These are phyloP conservation scores for Candida krabiensis DNA, from an alignment of 805 yeast species.

Conservation along the genomic window DNA sequence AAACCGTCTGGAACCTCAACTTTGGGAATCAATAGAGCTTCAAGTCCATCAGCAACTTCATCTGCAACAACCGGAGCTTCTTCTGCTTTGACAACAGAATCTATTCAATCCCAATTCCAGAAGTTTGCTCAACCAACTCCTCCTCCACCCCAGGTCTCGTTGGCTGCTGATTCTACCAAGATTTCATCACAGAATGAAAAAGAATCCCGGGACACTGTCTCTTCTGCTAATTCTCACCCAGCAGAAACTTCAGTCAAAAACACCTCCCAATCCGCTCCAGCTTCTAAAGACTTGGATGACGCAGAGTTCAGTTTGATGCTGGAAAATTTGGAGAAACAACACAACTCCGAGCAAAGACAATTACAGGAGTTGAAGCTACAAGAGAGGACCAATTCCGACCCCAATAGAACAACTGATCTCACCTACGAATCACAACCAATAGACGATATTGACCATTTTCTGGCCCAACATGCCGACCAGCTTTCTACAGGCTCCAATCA, in stretches of 20 bases:
- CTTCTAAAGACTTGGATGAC: slow-evolving; percentile 12
- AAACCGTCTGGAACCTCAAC: slow-evolving; percentile 16
- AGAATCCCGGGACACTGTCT: background rate
- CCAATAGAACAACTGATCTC: background rate
- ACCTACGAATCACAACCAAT: background rate
- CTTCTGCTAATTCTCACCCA: background rate
- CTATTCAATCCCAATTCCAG: slow-evolving; percentile 16
- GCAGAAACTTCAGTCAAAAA: too few species aligned
- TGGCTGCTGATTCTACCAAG: too few species aligned
- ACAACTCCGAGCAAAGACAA: slow-evolving; percentile 14
- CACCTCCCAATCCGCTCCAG: background rate
- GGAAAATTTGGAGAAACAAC: slow-evolving; percentile 21
- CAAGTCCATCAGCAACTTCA: slow-evolving; percentile 1
- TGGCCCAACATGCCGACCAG: slow-evolving; percentile 21
- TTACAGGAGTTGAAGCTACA: slow-evolving; percentile 1
- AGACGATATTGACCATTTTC: slow-evolving; percentile 19
- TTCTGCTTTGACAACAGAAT: slow-evolving; percentile 6
- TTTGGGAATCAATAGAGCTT: slow-evolving; percentile 6
- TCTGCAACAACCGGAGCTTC: background rate
- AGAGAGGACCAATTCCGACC: slow-evolving; percentile 2
- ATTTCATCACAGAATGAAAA: background rate
- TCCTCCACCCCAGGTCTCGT: slow-evolving; percentile 13
- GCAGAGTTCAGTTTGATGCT: slow-evolving; percentile 23
- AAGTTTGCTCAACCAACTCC: slow-evolving; percentile 22
- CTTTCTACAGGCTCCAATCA: slow-evolving; percentile 3